Evolutionary conservation across 306 rosid genomes (phyloP).

Genomic region (Prunus armeniaca): DNA sequence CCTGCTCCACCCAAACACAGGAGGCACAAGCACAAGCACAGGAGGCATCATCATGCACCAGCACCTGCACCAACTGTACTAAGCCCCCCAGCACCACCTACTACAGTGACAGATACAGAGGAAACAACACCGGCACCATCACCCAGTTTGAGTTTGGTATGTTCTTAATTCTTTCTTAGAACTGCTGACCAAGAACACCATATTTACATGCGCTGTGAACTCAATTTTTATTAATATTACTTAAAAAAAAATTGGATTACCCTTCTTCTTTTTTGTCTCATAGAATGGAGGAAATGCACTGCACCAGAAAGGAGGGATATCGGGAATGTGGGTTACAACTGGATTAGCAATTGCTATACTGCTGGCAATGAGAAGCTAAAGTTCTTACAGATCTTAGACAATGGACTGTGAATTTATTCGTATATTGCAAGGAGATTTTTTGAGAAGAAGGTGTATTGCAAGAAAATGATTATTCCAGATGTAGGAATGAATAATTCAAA

Average conservation of each 20-base stretch:
- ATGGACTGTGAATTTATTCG: conserved; percentile 30
- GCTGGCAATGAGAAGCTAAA: conserved; percentile 45
- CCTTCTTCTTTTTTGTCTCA: conserved; percentile 8
- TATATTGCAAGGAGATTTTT: conserved; percentile 1
- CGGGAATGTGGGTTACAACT: conserved; percentile 37
- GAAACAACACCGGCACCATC: conserved; percentile 81
- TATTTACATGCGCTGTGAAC: not conserved
- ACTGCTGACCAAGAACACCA: not conserved
- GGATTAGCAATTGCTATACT: conserved; percentile 53
- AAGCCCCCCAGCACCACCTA: conserved; percentile 95
- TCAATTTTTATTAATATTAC: not conserved
- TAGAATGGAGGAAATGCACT: conserved; percentile 66
- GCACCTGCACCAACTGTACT: conserved; percentile 62
- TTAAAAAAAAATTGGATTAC: not conserved
- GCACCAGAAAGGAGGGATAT: conserved; percentile 38
- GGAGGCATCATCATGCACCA: conserved; percentile 50
- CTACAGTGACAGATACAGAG: conserved; percentile 46
- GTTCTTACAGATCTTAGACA: conserved; percentile 29
- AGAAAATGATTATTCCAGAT: conserved; percentile 21
- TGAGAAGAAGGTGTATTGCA: not conserved
- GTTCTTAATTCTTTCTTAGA: not conserved
- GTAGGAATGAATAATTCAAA: conserved; percentile 31
- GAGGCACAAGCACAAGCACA: conserved; percentile 45
- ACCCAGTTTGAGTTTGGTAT: conserved; percentile 73
- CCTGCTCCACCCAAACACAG: conserved; percentile 59